phyloP scores from a whole-genome alignment of 306 rosid species.

The Vigna mungo region DNA sequence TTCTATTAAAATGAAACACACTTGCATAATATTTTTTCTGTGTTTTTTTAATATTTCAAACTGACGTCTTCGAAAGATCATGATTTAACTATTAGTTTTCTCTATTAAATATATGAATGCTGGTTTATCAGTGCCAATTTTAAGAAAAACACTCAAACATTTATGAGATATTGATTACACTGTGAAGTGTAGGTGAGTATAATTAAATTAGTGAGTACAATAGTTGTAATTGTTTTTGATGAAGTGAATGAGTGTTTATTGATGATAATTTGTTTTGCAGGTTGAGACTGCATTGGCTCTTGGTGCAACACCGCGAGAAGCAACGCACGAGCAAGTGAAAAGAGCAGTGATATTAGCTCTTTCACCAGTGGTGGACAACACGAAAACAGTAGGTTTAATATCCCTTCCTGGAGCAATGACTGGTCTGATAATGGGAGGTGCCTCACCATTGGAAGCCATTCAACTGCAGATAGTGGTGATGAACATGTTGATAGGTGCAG shows the following conservation, averaged over 20 bases:
- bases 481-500: conserved; percentile 94
- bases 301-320: conserved; percentile 95
- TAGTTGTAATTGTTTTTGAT: too few relatives aligned
- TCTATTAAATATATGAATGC: too few relatives aligned
- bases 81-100: not conserved
- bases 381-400: conserved; percentile 90
- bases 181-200: too few relatives aligned
- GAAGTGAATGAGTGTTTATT: not conserved
- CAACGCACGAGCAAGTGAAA: conserved; percentile 86
- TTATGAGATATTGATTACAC: too few relatives aligned
- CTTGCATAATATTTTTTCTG: too few relatives aligned
- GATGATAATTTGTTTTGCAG: conserved; percentile 42
- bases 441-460: conserved; percentile 95
- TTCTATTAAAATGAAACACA: too few relatives aligned
- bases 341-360: conserved; percentile 78
- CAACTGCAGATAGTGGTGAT: conserved; percentile 93
- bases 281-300: conserved; percentile 96
- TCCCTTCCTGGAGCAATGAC: conserved; percentile 99
- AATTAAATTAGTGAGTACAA: too few relatives aligned
- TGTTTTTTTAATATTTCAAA: too few relatives aligned
- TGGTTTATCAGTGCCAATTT: too few relatives aligned
- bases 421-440: conserved; percentile 98
- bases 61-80: too few relatives aligned
- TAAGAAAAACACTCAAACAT: too few relatives aligned
- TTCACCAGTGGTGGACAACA: conserved; percentile 89